phyloP scores from a whole-genome alignment of 1,284 basidiomycete genomes.

The Austroboletus novae-zelandiae region DNA sequence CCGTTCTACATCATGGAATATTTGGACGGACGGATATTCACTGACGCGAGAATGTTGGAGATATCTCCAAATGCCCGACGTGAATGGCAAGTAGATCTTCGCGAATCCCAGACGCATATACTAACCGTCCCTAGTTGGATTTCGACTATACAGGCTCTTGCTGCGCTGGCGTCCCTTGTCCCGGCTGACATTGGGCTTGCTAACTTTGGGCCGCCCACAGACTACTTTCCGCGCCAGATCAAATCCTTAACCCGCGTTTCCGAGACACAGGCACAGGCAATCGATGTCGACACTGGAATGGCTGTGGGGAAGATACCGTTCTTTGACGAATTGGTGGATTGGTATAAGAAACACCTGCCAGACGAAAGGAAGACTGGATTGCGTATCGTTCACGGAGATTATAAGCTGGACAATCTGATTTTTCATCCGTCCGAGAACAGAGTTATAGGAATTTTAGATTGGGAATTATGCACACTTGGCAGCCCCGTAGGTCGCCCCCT shows the following conservation, averaged over 20 bases:
- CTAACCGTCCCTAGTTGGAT: slow-evolving; percentile 17
- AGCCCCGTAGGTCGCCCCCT: slow-evolving; percentile 56
- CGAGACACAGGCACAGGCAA: slow-evolving; percentile 62
- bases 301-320: slow-evolving; percentile 67
- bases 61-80: slow-evolving; percentile 59
- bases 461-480: slow-evolving; percentile 94
- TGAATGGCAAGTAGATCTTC: slow-evolving; percentile 56
- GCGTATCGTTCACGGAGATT: slow-evolving; percentile 92
- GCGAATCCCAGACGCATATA: neutral
- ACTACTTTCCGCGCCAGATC: slow-evolving; percentile 93
- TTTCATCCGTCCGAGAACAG: slow-evolving; percentile 91
- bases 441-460: slow-evolving; percentile 94
- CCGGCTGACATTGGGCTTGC: slow-evolving; percentile 71
- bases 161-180: slow-evolving; percentile 62
- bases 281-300: slow-evolving; percentile 63
- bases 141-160: slow-evolving; percentile 27
- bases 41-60: slow-evolving; percentile 76
- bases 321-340: slow-evolving; percentile 70
- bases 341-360: slow-evolving; percentile 76
- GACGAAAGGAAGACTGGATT: slow-evolving; percentile 69
- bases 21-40: slow-evolving; percentile 90
- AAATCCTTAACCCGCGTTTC: slow-evolving; percentile 79
- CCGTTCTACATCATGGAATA: slow-evolving; percentile 97
- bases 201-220: slow-evolving; percentile 73
- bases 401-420: slow-evolving; percentile 94